Conservation (phyloP, 1,284 basidiomycete species). For the Pseudomicrostroma phylloplanum region DNA sequence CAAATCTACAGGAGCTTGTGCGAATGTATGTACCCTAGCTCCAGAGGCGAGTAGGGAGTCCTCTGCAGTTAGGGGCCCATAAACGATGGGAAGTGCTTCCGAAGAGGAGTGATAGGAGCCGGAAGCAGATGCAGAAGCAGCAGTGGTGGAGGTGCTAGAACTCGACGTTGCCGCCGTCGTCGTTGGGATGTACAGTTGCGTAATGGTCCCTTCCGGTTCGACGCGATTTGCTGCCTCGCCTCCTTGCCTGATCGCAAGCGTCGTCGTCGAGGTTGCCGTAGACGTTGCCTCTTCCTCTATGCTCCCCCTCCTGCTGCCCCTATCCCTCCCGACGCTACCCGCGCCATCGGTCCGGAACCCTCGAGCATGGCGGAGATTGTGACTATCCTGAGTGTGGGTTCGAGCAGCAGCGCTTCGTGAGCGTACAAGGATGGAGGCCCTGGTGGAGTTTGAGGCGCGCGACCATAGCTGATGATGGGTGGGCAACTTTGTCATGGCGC, state of each 20-base stretch:
- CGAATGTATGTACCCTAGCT: too few species aligned
- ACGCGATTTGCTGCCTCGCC: background rate
- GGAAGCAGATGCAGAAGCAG: too few species aligned
- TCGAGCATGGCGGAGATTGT: background rate
- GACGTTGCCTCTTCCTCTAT: background rate
- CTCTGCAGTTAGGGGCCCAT: too few species aligned
- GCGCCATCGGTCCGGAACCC: background rate
- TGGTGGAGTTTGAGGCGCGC: background rate
- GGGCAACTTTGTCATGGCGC: constrained; percentile 3
- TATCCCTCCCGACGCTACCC: too few species aligned
- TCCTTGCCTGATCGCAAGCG: constrained; percentile 1
- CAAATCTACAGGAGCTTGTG: too few species aligned
- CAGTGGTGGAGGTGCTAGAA: too few species aligned
- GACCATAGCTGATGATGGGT: constrained; percentile 1
- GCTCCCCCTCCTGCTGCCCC: too few species aligned
- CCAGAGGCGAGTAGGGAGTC: too few species aligned
- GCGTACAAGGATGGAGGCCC: background rate
- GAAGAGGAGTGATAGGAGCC: too few species aligned
- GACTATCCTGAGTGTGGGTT: background rate
- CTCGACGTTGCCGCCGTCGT: too few species aligned
- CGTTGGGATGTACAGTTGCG: background rate
- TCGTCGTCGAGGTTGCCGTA: background rate
- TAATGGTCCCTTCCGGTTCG: constrained; percentile 2
- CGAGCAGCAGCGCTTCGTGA: background rate
- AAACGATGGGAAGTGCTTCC: too few species aligned